Conservation (phyloP, 441 rosid genomes). For the Pelargonium myrrhifolium region DNA sequence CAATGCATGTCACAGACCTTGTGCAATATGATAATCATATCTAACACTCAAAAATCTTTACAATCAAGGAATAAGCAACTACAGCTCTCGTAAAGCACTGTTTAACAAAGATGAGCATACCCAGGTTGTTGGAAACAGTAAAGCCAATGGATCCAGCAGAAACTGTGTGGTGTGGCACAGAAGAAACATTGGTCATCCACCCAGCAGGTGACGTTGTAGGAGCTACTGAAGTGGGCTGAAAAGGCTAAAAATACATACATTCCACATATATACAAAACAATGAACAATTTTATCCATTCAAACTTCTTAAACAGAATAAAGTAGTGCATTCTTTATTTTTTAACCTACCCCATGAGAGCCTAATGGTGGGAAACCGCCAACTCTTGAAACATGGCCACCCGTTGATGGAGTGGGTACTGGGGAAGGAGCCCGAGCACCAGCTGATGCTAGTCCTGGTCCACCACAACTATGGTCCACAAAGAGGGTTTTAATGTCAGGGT, state of each 20-base stretch:
- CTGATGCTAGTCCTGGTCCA: conserved; percentile 27
- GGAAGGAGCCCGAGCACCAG: conserved; percentile 66
- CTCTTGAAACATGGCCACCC: conserved; percentile 45
- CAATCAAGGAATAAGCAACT: neutral
- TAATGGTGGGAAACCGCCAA: conserved; percentile 52
- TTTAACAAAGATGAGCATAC: conserved; percentile 15
- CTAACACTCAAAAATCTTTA: neutral
- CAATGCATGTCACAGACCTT: neutral
- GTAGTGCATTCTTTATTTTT: neutral
- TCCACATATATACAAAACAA: conserved; percentile 10
- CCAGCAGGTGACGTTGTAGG: conserved; percentile 64
- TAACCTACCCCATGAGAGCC: conserved; percentile 62
- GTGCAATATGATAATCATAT: neutral
- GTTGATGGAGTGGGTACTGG: conserved; percentile 67
- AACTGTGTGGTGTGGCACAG: conserved; percentile 58
- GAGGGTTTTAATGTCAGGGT: conserved; percentile 72
- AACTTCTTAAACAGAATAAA: conserved; percentile 1
- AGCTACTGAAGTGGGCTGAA: conserved; percentile 56
- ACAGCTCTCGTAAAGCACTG: neutral
- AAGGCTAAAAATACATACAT: conserved; percentile 42
- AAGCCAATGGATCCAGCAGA: conserved; percentile 63
- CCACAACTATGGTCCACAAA: conserved; percentile 72
- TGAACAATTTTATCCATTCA: neutral
- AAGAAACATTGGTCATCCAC: conserved; percentile 70
- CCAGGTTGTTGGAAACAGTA: conserved; percentile 50